Evolutionary conservation across 179 eudicot species (phyloP).

Genomic region (Silene noctiflora): DNA sequence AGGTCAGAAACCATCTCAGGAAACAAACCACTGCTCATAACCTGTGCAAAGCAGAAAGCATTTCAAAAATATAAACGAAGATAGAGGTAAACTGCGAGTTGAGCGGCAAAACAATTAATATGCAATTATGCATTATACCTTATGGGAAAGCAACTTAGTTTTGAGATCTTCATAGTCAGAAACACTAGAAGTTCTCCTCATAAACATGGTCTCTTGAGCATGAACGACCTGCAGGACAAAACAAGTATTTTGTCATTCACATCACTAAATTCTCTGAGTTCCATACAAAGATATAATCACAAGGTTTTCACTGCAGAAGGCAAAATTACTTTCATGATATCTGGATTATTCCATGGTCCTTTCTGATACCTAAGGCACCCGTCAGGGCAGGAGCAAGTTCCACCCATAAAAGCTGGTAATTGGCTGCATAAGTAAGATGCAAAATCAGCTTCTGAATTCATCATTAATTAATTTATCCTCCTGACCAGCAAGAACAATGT

Average conservation of each 20-base stretch:
- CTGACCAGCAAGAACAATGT: conserved; percentile 12
- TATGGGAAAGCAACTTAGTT: conserved; percentile 43
- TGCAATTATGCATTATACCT: conserved; percentile 42
- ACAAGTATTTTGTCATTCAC: background rate
- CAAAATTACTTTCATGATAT: conserved; percentile 71
- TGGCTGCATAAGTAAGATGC: conserved; percentile 54
- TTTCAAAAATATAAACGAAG: background rate
- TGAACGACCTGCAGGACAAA: conserved; percentile 54
- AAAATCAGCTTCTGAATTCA: conserved; percentile 24
- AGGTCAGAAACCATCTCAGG: conserved; percentile 33
- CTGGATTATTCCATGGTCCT: conserved; percentile 96
- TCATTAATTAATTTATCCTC: conserved; percentile 1
- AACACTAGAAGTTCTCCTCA: conserved; percentile 50
- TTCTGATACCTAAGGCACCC: conserved; percentile 87
- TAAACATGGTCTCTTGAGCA: conserved; percentile 50
- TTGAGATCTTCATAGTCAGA: conserved; percentile 67
- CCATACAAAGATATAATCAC: background rate
- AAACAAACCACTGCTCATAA: conserved; percentile 35
- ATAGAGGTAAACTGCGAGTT: background rate
- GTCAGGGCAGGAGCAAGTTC: conserved; percentile 79
- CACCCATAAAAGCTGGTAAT: conserved; percentile 92
- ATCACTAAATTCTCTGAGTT: background rate
- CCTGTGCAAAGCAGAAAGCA: conserved; percentile 36
- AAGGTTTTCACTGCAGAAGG: background rate
- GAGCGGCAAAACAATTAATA: background rate